Conservation (phyloP, 2,329 filamentous ascomycete genomes). For the Colletotrichum chlorophyti region DNA sequence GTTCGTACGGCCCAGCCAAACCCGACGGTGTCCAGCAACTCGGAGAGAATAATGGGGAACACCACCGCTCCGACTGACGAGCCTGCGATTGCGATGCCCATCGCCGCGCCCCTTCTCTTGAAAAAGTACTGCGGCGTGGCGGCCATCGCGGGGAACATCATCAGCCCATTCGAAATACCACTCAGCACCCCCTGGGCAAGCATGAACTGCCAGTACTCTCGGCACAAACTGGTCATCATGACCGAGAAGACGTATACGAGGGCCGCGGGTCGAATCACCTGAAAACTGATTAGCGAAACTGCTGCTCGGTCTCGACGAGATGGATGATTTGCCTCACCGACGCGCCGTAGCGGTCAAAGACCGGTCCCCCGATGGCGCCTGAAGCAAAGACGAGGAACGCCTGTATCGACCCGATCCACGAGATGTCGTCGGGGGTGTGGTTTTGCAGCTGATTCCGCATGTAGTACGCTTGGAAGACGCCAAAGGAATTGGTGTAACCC, state of each 20-base stretch:
- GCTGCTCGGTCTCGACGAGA: not conserved
- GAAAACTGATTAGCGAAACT: not conserved
- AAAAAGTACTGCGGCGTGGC: slow-evolving; percentile 46
- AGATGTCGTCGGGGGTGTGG: slow-evolving; percentile 33
- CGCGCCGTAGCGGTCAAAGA: slow-evolving; percentile 31
- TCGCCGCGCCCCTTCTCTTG: slow-evolving; percentile 43
- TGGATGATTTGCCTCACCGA: slow-evolving; percentile 10
- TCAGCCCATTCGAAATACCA: slow-evolving; percentile 41
- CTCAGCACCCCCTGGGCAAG: slow-evolving; percentile 46
- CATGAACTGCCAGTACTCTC: slow-evolving; percentile 47
- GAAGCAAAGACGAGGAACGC: slow-evolving; percentile 34
- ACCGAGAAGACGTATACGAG: slow-evolving; percentile 34
- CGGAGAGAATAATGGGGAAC: slow-evolving; percentile 45
- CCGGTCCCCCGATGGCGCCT: slow-evolving; percentile 28
- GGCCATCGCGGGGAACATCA: slow-evolving; percentile 44
- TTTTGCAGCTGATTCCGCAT: slow-evolving; percentile 33
- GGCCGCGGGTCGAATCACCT: slow-evolving; percentile 30
- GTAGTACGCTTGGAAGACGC: slow-evolving; percentile 37
- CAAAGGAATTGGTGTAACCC: slow-evolving; percentile 36
- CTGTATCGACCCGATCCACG: slow-evolving; percentile 36
- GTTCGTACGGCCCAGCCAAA: slow-evolving; percentile 45
- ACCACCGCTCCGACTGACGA: slow-evolving; percentile 53
- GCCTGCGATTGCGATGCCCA: slow-evolving; percentile 45
- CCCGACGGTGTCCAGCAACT: slow-evolving; percentile 41
- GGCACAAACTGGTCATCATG: slow-evolving; percentile 44